Base-by-base conservation (phyloP, 768 basidiomycete genomes). In the Lactarius hengduanensis region DNA sequence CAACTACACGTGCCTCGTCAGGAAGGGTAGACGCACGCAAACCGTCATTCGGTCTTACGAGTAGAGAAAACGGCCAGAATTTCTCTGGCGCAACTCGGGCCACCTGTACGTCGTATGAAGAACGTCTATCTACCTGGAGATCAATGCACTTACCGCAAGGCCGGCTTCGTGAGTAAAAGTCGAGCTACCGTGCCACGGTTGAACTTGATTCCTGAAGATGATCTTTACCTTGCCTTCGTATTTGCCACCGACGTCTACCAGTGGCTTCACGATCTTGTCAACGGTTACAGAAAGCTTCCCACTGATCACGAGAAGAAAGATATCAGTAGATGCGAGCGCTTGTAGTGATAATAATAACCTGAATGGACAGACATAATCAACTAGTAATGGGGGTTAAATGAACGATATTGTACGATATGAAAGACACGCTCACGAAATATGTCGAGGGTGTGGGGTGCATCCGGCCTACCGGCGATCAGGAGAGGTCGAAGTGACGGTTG, bases 361-460 rank as follows among this genome's bases (percentile, higher is more conserved):
- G 81, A 80, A 94, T 1, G 92, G 92, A 71, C 92, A 95, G 71
- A 92, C 90, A 75, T 91, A 93, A 76, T 94, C 93, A 78, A 93
- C 91, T 92, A 69, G 1, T 36, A 7, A 41, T 26, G 11, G 16
- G 47, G 30, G 32, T 60, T 26, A 26, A 28, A 34, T 34, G 30
- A 53, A 16, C 61, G 36, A 18, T 53, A 4, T 0, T 40, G 22
- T 18, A 66, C 11, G 43, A 16, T 28, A 57, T 43, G n/a, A 16
- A 26, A 20, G 18, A 28, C 59, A 0, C 4, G 74, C 89, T 72
- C 72, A 89, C 90, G 75, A 76, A 91, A 94, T 64, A 93, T 77
- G 65, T 95, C 92, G 59, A 94, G 80, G 2, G 90, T 91, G 71
- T 94, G 91, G 0, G 89, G 88, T 0, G 92, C 83, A 34, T 82